These are phyloP conservation scores for Nannizziopsis arthrosporioides DNA, from an alignment of 2,329 filamentous ascomycete genomes.

Conservation along the genomic window DNA sequence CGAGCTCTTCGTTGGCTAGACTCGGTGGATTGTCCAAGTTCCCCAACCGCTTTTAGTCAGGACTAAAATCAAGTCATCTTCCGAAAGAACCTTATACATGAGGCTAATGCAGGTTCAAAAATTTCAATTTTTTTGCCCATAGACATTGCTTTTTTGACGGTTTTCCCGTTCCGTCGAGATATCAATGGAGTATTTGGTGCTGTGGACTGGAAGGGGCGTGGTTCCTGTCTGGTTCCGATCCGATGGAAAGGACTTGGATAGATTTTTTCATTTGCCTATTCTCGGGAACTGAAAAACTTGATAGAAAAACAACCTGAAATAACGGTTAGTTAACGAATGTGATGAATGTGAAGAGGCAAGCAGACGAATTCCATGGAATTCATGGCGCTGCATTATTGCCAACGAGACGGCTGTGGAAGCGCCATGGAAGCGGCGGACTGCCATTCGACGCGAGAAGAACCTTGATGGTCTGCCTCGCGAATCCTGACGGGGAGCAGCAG, in stretches of 20 bases:
- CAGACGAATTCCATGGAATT: neutral
- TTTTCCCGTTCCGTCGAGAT: neutral
- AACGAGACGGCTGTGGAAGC: neutral
- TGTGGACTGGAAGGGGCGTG: neutral
- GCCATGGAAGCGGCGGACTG: neutral
- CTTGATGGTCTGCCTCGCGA: slow-evolving; percentile 7
- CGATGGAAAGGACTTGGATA: too few species aligned
- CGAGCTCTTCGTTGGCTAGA: neutral
- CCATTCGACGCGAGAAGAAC: neutral
- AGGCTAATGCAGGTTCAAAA: slow-evolving; percentile 10
- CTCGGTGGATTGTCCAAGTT: neutral
- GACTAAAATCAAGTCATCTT: slow-evolving; percentile 2
- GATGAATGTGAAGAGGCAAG: too few species aligned
- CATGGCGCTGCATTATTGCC: neutral
- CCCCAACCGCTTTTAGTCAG: slow-evolving; percentile 2
- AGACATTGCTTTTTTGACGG: neutral
- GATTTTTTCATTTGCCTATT: too few species aligned
- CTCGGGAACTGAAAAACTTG: neutral
- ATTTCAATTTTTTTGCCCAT: neutral
- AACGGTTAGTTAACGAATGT: too few species aligned
- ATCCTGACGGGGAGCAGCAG: neutral
- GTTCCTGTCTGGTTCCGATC: too few species aligned
- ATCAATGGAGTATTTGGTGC: neutral
- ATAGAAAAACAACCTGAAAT: too few species aligned
- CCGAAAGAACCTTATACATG: neutral